Base-by-base conservation (phyloP, 345 rosid genomes). In the Citrus glauca region DNA sequence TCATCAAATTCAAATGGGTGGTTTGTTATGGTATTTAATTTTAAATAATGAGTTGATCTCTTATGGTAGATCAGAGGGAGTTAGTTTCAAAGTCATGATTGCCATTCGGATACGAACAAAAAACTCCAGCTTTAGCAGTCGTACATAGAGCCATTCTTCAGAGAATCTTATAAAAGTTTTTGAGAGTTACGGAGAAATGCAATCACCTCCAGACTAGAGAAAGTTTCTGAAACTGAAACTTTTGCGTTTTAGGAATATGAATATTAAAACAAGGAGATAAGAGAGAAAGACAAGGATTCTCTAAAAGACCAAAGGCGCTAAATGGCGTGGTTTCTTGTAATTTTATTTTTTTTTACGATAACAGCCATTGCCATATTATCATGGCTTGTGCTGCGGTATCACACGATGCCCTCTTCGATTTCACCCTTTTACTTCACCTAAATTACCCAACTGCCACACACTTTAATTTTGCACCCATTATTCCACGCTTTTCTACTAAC, bases 11-110 rank as follows among this genome's bases (percentile, higher is more conserved):
- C 8, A 28, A 19, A 25, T 13, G 64, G 45, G 16, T 25, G 45
- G 24, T 1, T 3, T 42, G 16, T 11, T 45, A 45, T 45, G 50
- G 3, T 45, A 11, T 45, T 45, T 74, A 40, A 33, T 72, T 61
- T 22, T 61, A 24, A 16, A 25, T 27, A 19, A n/a, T n/a, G 20
- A 1, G 9, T 25, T 17, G 77, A 76, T 32, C 60, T 33, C 9
- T 33, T 33, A 33, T 5, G 56, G 65, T 67, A 16, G 56, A 30
- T 11, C 50, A 16, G 22, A 67, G 53, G 27, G 32, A 22, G 67
- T 81, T 71, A n/a, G 60, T 73, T 84, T 75, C 74, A 78, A 14
- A 32, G 57, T 76, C 79, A 79, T 77, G 76, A 74, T 81, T 75
- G 82, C 20, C 19, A 24, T 42, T 67, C 63, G 56, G 42, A 72